Percentiles rank a stretch among this genome's conserved stretches.
Conservation (phyloP, 805 yeast genomes). For the Blastobotrys mokoenaii region DNA sequence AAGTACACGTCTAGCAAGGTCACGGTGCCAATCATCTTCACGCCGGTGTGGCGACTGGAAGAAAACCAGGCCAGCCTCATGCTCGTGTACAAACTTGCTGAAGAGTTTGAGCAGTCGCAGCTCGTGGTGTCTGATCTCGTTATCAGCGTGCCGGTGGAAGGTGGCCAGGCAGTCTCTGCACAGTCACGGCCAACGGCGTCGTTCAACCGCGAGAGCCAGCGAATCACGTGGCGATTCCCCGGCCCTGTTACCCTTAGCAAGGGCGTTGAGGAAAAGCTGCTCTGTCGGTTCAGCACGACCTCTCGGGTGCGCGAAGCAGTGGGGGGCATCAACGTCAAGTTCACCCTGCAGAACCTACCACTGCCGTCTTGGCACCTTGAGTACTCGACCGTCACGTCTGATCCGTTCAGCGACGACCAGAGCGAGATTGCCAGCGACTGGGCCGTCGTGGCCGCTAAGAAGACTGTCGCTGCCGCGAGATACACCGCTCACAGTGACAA, state of each 20-base stretch:
- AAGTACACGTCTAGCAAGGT: conserved; percentile 52
- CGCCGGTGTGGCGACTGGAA: conserved; percentile 89
- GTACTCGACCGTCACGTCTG: conserved; percentile 6
- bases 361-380: conserved; percentile 5
- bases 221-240: conserved; percentile 76
- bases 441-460: too few relatives aligned
- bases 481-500: too few relatives aligned
- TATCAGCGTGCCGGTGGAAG: conserved; percentile 49
- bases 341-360: conserved; percentile 6
- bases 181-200: conserved; percentile 89
- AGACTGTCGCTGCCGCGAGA: too few relatives aligned
- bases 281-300: conserved; percentile 78
- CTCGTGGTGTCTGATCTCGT: conserved; percentile 46
- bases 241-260: conserved; percentile 30
- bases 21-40: conserved; percentile 52
- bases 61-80: conserved; percentile 77
- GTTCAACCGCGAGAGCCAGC: conserved; percentile 73
- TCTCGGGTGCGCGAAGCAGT: conserved; percentile 64
- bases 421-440: too few relatives aligned
- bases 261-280: conserved; percentile 53
- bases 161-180: conserved; percentile 52
- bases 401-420: conserved; percentile 12
- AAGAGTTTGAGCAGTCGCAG: conserved; percentile 23
- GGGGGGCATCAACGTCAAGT: conserved; percentile 58
- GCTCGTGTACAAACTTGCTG: conserved; percentile 52